phyloP scores from a whole-genome alignment of 495 filamentous ascomycete genomes.

The Daldinia vernicosa region DNA sequence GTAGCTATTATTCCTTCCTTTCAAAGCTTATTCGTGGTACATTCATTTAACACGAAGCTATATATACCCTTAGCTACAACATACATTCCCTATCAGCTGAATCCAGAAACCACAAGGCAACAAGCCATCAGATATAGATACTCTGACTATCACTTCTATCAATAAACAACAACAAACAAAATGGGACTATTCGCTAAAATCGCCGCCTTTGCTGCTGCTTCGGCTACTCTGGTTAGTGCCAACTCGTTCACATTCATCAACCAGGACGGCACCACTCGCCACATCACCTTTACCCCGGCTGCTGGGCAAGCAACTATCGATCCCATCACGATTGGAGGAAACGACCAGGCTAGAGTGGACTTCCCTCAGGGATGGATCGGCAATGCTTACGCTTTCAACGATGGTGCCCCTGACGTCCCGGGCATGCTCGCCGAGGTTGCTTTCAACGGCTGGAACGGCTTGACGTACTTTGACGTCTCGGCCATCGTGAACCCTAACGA shows the following conservation, averaged over 20 bases:
- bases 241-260: slow-evolving; percentile 59
- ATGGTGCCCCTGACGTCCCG: slow-evolving; percentile 47
- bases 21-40: slow-evolving; percentile 38
- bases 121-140: slow-evolving; percentile 15
- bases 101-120: slow-evolving; percentile 14
- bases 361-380: slow-evolving; percentile 58
- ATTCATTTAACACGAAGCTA: slow-evolving; percentile 41
- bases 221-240: slow-evolving; percentile 47
- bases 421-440: slow-evolving; percentile 64
- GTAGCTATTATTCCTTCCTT: slow-evolving; percentile 44
- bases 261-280: slow-evolving; percentile 57
- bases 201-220: slow-evolving; percentile 40
- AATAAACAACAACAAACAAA: slow-evolving; percentile 37
- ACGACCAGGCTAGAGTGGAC: slow-evolving; percentile 40
- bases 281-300: slow-evolving; percentile 54
- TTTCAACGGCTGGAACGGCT: slow-evolving; percentile 54
- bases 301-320: slow-evolving; percentile 36
- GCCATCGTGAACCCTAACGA: slow-evolving; percentile 63
- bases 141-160: slow-evolving; percentile 18
- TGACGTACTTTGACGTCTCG: slow-evolving; percentile 63
- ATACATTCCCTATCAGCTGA: slow-evolving; percentile 28
- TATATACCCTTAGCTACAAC: slow-evolving; percentile 38
- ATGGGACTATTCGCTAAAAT: slow-evolving; percentile 48
- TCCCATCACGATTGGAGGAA: slow-evolving; percentile 45
- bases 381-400: slow-evolving; percentile 56